Evolutionary conservation across 345 rosid species (phyloP).

Genomic region (Salix exigua): DNA sequence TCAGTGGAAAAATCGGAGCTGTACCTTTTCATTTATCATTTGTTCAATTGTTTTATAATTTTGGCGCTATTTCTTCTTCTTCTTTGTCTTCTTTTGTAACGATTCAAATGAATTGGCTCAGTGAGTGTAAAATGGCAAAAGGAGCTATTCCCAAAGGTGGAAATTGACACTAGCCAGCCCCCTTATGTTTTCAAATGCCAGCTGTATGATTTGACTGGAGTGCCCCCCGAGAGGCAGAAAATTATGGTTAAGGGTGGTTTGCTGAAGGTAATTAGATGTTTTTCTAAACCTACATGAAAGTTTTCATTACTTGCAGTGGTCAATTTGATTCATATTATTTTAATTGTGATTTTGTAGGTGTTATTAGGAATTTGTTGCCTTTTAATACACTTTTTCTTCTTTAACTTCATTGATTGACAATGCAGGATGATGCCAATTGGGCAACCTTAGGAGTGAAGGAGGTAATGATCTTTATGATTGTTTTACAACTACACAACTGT

Average conservation of each 20-base stretch:
- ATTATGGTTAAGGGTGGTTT: conserved; percentile 97
- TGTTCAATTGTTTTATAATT: background rate
- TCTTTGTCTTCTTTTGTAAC: background rate
- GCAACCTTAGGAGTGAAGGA: conserved; percentile 68
- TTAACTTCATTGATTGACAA: conserved; percentile 9
- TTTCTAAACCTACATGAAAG: background rate
- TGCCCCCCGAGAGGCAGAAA: conserved; percentile 95
- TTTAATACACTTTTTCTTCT: background rate
- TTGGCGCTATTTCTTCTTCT: too few relatives aligned
- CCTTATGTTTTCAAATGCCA: conserved; percentile 87
- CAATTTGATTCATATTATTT: background rate
- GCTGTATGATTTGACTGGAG: conserved; percentile 84
- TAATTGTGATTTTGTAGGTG: background rate
- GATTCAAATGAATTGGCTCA: conserved; percentile 25
- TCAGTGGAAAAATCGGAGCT: background rate
- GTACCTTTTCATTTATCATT: background rate
- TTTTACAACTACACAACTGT: background rate
- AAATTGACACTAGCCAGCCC: conserved; percentile 71
- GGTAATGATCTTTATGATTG: conserved; percentile 34
- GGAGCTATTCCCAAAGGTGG: conserved; percentile 73
- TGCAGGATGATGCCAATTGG: conserved; percentile 96
- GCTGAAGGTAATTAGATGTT: conserved; percentile 53
- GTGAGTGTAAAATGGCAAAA: conserved; percentile 97
- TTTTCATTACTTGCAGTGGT: background rate
- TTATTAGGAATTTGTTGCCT: background rate